Base-by-base conservation (phyloP, 495 filamentous ascomycete species). In the Aspergillus nanangensis region DNA sequence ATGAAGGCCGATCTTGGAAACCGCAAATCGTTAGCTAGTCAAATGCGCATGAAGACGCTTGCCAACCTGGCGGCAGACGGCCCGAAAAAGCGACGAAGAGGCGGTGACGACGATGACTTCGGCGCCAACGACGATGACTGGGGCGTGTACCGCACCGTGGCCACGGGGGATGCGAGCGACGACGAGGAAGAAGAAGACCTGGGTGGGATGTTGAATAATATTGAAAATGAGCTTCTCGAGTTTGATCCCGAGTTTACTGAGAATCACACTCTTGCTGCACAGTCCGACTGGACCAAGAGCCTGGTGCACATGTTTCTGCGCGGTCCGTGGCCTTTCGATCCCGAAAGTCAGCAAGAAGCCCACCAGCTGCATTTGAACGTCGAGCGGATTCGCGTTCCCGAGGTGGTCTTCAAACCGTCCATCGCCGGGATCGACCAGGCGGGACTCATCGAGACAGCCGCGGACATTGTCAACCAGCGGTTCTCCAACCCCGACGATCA, bases 1-100 rank as follows among this genome's bases (percentile, higher is more conserved):
- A 76, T 96, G 42, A 95, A 93, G 63, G 85, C 86, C 1, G 93
- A 98, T 55, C 76, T 96, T 0, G 89, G 90, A 20, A 96, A 97
- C 61, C 86, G 93, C 49, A 98, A 98, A 62, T 96, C 90, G 1
- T 79, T 96, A 9, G 94, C 94, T 9, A 89, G 82, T 44, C 93
- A 96, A 56, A 90, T 93, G 71, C 87, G 93, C 22, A 98, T 98
- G 93, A 96, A 97, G 68, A 89, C 81, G 13, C 84, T 98, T n/a
- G 94, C 93, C 32, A 96, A 95, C 53, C 83, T 98, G 2, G 93
- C 93, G 13, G 90, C 91, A 0, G 93, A 98, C 65, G 82, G 82
- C 15, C 91, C 92, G 0, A 81, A 80, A 45, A 89, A 89, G 63
- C 92, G 92, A 58, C 79, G 91, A 29, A 78, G 93, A 19, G 85